Conservation (phyloP, 2,329 filamentous ascomycete genomes). For the Diaporthe helianthi region DNA sequence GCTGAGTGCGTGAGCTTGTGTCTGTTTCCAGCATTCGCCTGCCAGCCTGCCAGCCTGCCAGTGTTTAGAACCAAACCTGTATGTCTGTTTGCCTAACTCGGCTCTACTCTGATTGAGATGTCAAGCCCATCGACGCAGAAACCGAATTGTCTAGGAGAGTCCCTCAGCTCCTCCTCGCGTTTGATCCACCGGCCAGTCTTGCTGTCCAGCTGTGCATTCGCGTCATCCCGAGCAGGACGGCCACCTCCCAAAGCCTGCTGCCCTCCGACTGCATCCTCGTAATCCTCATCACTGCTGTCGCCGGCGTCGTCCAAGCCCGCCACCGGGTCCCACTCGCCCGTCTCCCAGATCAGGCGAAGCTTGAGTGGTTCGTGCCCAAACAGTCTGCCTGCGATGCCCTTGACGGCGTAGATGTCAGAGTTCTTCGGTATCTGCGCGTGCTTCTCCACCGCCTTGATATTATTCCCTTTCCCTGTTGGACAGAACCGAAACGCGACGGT, state of each 20-base stretch:
- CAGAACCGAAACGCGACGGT: slow-evolving; percentile 52
- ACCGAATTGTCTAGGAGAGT: slow-evolving; percentile 81
- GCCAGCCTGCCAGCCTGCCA: not conserved
- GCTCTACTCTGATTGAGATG: slow-evolving; percentile 74
- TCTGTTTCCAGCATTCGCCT: not conserved
- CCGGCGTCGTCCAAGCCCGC: slow-evolving; percentile 67
- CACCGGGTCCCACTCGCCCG: slow-evolving; percentile 87
- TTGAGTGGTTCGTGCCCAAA: slow-evolving; percentile 70
- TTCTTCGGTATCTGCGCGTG: slow-evolving; percentile 71
- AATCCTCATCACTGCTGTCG: slow-evolving; percentile 59
- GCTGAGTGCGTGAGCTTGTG: slow-evolving; percentile 8
- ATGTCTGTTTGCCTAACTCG: slow-evolving; percentile 40
- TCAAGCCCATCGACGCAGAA: slow-evolving; percentile 81
- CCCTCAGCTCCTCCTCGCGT: slow-evolving; percentile 79
- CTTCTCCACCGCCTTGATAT: slow-evolving; percentile 38
- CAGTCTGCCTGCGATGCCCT: slow-evolving; percentile 77
- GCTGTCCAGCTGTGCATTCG: slow-evolving; percentile 32
- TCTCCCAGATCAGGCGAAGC: slow-evolving; percentile 82
- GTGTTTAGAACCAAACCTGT: not conserved
- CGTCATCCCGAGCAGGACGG: slow-evolving; percentile 22
- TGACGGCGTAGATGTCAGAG: slow-evolving; percentile 81
- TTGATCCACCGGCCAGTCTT: slow-evolving; percentile 70
- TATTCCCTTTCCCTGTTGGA: not conserved
- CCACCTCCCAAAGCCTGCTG: slow-evolving; percentile 43
- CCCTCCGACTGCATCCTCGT: slow-evolving; percentile 47